Base-by-base conservation (phyloP, 2,329 filamentous ascomycete genomes). In the Trichothecium roseum region DNA sequence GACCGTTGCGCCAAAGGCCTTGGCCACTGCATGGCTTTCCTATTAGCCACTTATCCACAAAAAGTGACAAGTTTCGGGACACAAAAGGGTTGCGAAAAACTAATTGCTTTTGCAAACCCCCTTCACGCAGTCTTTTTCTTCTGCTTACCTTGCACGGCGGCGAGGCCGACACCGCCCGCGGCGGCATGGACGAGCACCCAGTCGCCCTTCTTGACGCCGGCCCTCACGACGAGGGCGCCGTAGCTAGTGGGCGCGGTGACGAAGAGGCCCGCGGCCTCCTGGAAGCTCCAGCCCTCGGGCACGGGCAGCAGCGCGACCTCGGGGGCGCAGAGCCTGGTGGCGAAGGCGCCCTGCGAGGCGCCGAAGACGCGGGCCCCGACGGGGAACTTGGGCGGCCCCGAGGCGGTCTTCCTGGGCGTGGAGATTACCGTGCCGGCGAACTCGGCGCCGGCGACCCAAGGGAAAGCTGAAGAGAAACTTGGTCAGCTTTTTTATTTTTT, bases 171-270 rank as follows among this genome's bases (percentile, higher is more conserved):
- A 13, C 89, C 89, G 3, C 89, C 89, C 0, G 89, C 89, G 0
- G 87, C 89, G 2, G 89, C 89, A 53, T 96, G 89, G 12, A 96
- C 78, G 8, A 96, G 74, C 2, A 95, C 88, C 59, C 74, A 82
- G 50, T 96, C 89, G 1, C 87, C 87, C 28, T 72, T 61, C 59
- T 86, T 81, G 29, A 95, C 68, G 3, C 74, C 71, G 1, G 86
- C 89, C 33, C 89, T 70, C 14, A 78, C 72, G 4, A 94, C 85
- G 16, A 96, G 64, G 1, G 78, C 87, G 3, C 79, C 84, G 53
- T 94, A 96, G 46, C 79, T 84, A 2, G 91, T 96, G 0, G 89
- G 88, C 35, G 84, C 87, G 0, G 91, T 95, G 24, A 96, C 82
- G 55, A 94, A 94, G 30, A 96, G 60, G 0, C 89, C 89, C 0